Evolutionary conservation across 306 rosid species (phyloP), one percentile per base, ranked within the genome.

Genomic region (Begonia fuchsioides): DNA sequence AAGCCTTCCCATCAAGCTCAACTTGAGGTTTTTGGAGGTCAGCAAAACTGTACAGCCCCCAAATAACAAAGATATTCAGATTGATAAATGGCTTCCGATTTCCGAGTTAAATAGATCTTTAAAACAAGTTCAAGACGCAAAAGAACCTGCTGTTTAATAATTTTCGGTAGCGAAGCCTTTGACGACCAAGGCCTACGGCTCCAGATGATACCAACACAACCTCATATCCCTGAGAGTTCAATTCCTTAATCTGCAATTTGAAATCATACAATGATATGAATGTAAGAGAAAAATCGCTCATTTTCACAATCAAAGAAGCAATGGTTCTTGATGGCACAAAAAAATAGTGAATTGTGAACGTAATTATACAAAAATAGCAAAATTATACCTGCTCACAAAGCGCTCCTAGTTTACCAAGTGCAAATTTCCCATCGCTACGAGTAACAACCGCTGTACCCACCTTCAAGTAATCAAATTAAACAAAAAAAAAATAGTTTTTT

Each of bases 401-500:
- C 57, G 95, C 76, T 40, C 97, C 95, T 52, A 88, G 74, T 69
- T 95, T 76, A 8, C 95, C 95, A 17, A 88, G 46, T 50, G 97
- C 97, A 39, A 88, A 57, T 56, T 95, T 75, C 57, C 95, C 95
- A 76, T 88, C 97, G 59, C 77, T 66, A 20, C 97, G 67, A 15
- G 97, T 88, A 48, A 88, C 97, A 60, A 88, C 95, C 48, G 95
- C 93, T 14, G 97, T 88, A 60, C 97, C 97, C 14, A 88, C 97
- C 95, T 87, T 46, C 58, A 63, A 16, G 35, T 26, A 26, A 26
- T 26, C 35, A 26, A 26, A 26, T 26, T 26, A 26, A 26, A 26
- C 1, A 26, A 26, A 26, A n/a, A n/a, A n/a, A n/a, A n/a, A n/a
- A n/a, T n/a, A n/a, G n/a, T n/a, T 20, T 4, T n/a, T n/a, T 4